Evolutionary conservation across 2,329 filamentous ascomycete species (phyloP), one percentile per base, ranked within the genome.

Genomic region (Fusarium begoniae): DNA sequence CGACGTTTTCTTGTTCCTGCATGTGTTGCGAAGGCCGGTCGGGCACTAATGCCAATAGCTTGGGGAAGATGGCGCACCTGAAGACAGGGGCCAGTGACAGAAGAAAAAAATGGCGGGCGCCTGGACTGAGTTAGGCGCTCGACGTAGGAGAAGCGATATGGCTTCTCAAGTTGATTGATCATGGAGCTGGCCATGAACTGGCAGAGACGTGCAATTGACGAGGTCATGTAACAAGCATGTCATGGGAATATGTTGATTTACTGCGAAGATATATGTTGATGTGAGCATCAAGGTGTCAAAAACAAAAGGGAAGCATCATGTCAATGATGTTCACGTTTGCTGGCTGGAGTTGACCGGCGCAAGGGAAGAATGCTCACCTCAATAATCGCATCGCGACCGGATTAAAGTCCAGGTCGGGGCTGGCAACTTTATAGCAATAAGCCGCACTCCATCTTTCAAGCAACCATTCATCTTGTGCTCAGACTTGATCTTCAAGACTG

Each of bases 21-120:
- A 55, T 55, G 14, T 41, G 51, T 8, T 28, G 51, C 35, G 51
- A 28, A 40, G 51, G 18, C 51, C 51, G 20, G 32, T 22, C 7
- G 8, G 35, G 20, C 24, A 55, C 51, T 55, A 55, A 55, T 41
- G 51, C 24, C 51, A 55, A 55, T 55, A 55, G 35, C 37, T 41
- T 41, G 35, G 51, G 13, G 35, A 40, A 40, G 32, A 54, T 54
- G 51, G 51, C 35, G 30, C 24, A 41, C 24, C 51, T 55, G 35
- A n/a, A n/a, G 51, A 55, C 35, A 22, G 18, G 51, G 51, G 35
- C 15, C 8, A 14, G 24, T 28, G 35, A 41, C 35, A 55, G 35
- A n/a, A 55, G 35, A 55, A 55, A 28, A 54, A 55, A 35, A 35
- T 14, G 6, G 11, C 9, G 3, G 30, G 51, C 35, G 24, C 35